Conservation (phyloP, 805 yeast genomes). For the Kuraishia ogatae region DNA sequence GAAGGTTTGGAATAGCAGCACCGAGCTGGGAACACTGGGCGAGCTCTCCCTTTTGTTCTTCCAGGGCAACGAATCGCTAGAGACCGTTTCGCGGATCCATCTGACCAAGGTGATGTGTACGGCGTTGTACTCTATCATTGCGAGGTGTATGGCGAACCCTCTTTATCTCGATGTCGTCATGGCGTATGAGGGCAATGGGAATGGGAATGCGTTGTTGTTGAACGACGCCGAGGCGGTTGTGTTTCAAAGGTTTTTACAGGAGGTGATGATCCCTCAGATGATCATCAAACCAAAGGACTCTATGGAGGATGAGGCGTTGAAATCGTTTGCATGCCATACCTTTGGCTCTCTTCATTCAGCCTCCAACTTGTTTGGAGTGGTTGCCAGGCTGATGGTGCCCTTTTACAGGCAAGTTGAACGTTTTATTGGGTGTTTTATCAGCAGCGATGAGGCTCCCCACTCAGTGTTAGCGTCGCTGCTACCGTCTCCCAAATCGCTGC, state of each 20-base stretch:
- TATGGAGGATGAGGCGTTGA: slow-evolving; percentile 4
- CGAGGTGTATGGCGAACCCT: slow-evolving; percentile 9
- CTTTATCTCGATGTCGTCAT: slow-evolving; percentile 9
- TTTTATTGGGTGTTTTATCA: background rate
- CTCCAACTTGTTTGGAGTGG: background rate
- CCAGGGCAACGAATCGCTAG: slow-evolving; percentile 36
- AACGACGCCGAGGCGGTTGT: slow-evolving; percentile 9
- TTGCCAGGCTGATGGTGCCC: background rate
- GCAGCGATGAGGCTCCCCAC: no score
- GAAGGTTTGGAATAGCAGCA: slow-evolving; percentile 17
- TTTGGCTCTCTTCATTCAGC: background rate
- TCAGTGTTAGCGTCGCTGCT: background rate
- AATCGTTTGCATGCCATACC: background rate
- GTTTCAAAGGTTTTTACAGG: slow-evolving; percentile 2
- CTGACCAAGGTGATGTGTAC: slow-evolving; percentile 14
- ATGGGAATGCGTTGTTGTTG: no score
- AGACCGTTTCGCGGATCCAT: slow-evolving; percentile 19
- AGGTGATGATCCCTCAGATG: slow-evolving; percentile 3
- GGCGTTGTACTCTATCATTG: slow-evolving; percentile 12
- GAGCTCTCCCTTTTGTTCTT: slow-evolving; percentile 31
- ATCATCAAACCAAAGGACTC: slow-evolving; percentile 10
- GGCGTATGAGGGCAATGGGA: background rate
- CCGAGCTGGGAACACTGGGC: slow-evolving; percentile 25
- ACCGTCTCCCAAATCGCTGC: background rate
- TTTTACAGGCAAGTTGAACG: background rate